phyloP scores from a whole-genome alignment of 2,329 filamentous ascomycete species.

The Diaporthe ampelina region DNA sequence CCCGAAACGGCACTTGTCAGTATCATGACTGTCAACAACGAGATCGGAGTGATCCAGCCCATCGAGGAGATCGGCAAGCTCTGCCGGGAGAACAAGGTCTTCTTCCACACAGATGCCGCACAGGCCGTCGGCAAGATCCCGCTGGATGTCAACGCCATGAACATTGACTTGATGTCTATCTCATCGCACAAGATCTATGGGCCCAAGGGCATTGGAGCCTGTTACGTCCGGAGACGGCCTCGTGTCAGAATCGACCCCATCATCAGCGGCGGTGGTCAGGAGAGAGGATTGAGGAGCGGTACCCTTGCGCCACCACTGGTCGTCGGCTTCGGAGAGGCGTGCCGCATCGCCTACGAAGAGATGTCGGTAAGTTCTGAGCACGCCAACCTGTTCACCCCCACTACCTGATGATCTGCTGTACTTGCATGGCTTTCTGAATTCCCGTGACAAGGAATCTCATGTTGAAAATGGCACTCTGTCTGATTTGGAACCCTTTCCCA shows the following conservation, averaged over 20 bases:
- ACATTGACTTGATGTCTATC: slow-evolving; percentile 98
- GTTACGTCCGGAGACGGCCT: slow-evolving; percentile 92
- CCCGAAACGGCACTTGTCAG: slow-evolving; percentile 94
- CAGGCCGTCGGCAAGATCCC: slow-evolving; percentile 99
- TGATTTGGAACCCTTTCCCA: slow-evolving; percentile 59
- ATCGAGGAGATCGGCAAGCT: slow-evolving; percentile 93
- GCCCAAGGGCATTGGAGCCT: slow-evolving; percentile 96
- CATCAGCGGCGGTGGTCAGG: slow-evolving; percentile 96
- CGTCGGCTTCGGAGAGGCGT: slow-evolving; percentile 96
- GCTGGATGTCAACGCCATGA: slow-evolving; percentile 96
- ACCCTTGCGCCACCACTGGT: slow-evolving; percentile 90
- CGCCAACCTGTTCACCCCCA: slow-evolving; percentile 38
- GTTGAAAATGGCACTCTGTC: slow-evolving; percentile 78
- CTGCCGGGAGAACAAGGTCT: slow-evolving; percentile 91
- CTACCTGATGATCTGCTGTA: slow-evolving; percentile 83
- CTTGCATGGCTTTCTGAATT: slow-evolving; percentile 93
- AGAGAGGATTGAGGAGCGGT: slow-evolving; percentile 93
- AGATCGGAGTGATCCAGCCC: slow-evolving; percentile 99
- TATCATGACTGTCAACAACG: slow-evolving; percentile 99
- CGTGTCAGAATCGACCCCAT: slow-evolving; percentile 95
- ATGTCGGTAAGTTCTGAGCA: slow-evolving; percentile 79
- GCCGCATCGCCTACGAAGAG: slow-evolving; percentile 90
- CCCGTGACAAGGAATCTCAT: slow-evolving; percentile 70
- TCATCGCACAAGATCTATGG: slow-evolving; percentile 99
- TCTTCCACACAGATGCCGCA: slow-evolving; percentile 97